phyloP scores from a whole-genome alignment of 805 yeast species.

The Candida michaelii region DNA sequence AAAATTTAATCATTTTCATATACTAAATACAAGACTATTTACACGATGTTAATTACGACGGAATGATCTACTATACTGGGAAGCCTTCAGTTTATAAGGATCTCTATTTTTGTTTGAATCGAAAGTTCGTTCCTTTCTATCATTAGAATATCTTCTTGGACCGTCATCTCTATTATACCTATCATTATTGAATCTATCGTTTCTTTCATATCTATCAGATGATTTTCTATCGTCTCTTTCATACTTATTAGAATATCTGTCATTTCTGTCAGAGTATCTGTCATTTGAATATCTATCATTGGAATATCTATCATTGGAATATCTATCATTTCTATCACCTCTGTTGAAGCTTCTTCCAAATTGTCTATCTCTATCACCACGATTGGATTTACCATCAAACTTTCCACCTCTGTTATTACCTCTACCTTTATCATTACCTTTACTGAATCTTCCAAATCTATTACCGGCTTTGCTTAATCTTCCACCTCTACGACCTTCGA shows the following conservation, averaged over 20 bases:
- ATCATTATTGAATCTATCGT: too few species aligned
- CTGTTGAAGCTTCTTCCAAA: not conserved
- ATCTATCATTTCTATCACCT: constrained; percentile 8
- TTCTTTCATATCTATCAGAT: too few species aligned
- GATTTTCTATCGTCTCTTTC: too few species aligned
- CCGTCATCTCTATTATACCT: too few species aligned
- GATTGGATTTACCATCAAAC: constrained; percentile 11
- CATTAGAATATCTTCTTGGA: too few species aligned
- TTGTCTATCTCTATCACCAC: constrained; percentile 10
- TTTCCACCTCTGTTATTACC: constrained; percentile 8
- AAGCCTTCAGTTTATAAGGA: not conserved
- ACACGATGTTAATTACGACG: not conserved
- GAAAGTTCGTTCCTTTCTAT: too few species aligned
- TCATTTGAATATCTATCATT: not conserved
- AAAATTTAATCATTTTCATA: not conserved
- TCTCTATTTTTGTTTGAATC: not conserved
- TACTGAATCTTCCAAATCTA: constrained; percentile 14
- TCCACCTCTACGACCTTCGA: constrained; percentile 4
- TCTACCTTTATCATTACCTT: constrained; percentile 7
- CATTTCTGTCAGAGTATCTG: not conserved
- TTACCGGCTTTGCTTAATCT: constrained; percentile 1
- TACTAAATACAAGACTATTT: constrained; percentile 6
- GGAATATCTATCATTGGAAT: constrained; percentile 16
- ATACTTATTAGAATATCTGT: not conserved
- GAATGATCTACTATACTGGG: not conserved